Evolutionary conservation across 140 eudicot species (phyloP), one percentile per base, ranked within the genome.

Genomic region (Bidens hawaiensis): DNA sequence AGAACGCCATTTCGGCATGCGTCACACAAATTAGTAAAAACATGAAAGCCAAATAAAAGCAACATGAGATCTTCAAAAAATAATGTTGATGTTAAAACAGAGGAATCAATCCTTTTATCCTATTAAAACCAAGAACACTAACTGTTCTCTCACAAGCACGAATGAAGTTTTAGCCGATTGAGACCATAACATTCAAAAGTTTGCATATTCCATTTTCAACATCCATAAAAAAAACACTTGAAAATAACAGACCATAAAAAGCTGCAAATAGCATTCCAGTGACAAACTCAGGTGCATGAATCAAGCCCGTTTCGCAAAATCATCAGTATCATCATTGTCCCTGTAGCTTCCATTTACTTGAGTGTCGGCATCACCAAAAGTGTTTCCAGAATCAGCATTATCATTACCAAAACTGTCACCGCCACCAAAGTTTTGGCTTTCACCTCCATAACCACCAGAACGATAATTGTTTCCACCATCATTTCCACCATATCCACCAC

Each of bases 301-400:
- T 67, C 62, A 80, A 50, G 85, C 33, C 33, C 5, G 33, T 28
- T 28, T 28, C 5, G 33, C 84, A 58, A 54, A 85, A 56, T 76
- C 85, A 60, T 79, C 78, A 49, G 85, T 46, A 31, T 70, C 33
- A 5, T 28, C 33, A 28, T 28, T 3, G 33, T 28, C 33, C 33
- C 5, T 28, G 33, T 28, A 28, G 33, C 33, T 28, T 28, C 33
- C 33, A 28, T 28, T 5, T 28, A 28, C 33, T 28, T 28, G 33
- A 28, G 3, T 5, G 5, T 28, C 33, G 5, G 33, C 33, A 5
- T 28, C 3, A 28, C 33, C 33, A 28, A 28, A 28, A 28, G 33
- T 28, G 5, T 28, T 28, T 28, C 33, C 5, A 28, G 33, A 28
- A 28, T 28, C 33, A 28, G 33, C 33, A 28, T 28, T 28, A 5